Conservation (phyloP, 495 filamentous ascomycete species). For the Lasiosphaeria ovina region DNA sequence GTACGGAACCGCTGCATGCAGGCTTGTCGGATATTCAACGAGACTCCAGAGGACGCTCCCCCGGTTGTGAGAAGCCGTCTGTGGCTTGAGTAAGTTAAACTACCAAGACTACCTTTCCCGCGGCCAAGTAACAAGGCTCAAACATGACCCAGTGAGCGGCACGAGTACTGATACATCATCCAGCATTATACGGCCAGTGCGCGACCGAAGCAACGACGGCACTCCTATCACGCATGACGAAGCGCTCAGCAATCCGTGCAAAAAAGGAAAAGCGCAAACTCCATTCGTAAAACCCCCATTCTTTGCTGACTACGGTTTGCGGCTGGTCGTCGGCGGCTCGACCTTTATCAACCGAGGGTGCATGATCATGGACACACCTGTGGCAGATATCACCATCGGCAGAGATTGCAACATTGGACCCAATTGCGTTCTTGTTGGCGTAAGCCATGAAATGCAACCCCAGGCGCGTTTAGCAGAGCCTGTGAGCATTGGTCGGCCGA, state of each 20-base stretch:
- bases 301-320: slow-evolving; percentile 36
- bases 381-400: slow-evolving; percentile 36
- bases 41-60: slow-evolving; percentile 34
- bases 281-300: slow-evolving; percentile 39
- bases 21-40: slow-evolving; percentile 37
- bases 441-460: slow-evolving; percentile 26
- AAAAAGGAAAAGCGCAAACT: slow-evolving; percentile 25
- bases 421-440: slow-evolving; percentile 31
- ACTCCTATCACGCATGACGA: slow-evolving; percentile 33
- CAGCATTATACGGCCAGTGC: slow-evolving; percentile 35
- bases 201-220: slow-evolving; percentile 25
- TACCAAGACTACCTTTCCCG: no score
- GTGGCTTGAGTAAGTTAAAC: slow-evolving; percentile 33
- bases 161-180: not conserved
- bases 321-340: slow-evolving; percentile 31
- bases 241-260: slow-evolving; percentile 30
- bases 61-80: slow-evolving; percentile 26
- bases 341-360: slow-evolving; percentile 39
- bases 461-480: slow-evolving; percentile 26
- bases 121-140: no score
- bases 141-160: not conserved
- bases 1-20: slow-evolving; percentile 29
- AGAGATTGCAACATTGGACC: slow-evolving; percentile 35
- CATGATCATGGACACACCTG: slow-evolving; percentile 39
- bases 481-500: slow-evolving; percentile 32